Evolutionary conservation across 768 basidiomycete species (phyloP).

Genomic region (Podaxis carcinomalis): DNA sequence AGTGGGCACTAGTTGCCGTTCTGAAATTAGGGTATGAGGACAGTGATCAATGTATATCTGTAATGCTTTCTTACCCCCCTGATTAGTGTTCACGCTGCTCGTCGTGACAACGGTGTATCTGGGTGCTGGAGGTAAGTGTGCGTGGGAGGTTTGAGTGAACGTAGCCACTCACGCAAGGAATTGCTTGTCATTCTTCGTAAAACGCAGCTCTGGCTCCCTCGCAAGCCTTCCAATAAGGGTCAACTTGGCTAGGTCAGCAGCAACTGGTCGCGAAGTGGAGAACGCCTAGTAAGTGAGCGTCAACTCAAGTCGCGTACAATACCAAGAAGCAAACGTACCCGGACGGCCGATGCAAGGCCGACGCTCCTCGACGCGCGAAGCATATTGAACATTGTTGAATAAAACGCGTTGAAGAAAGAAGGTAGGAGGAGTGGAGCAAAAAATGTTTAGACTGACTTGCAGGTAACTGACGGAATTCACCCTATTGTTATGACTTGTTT

Average conservation of each 20-base stretch:
- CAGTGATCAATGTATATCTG: constrained; percentile 17
- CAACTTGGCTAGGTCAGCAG: constrained; percentile 69
- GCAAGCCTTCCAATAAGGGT: constrained; percentile 72
- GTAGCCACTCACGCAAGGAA: constrained; percentile 58
- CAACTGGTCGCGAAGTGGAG: constrained; percentile 51
- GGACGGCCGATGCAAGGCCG: neutral
- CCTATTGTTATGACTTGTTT: constrained; percentile 16
- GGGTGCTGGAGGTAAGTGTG: neutral
- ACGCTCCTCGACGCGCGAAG: constrained; percentile 28
- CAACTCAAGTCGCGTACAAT: neutral
- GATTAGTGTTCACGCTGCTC: constrained; percentile 48
- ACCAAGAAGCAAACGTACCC: neutral
- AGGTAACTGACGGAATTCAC: neutral
- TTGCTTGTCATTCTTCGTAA: constrained; percentile 72
- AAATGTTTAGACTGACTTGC: neutral
- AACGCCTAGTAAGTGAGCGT: constrained; percentile 45
- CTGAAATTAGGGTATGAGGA: constrained; percentile 28
- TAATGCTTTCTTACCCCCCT: constrained; percentile 57
- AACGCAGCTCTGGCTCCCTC: constrained; percentile 65
- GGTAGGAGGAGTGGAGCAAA: neutral
- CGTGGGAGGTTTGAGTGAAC: neutral
- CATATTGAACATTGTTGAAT: constrained; percentile 43
- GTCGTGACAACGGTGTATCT: constrained; percentile 79
- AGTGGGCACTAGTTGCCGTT: constrained; percentile 51
- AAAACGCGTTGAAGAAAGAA: neutral